These are phyloP conservation scores for Pezicula rhizophila DNA, from an alignment of 2,329 filamentous ascomycete species.

Conservation along the genomic window DNA sequence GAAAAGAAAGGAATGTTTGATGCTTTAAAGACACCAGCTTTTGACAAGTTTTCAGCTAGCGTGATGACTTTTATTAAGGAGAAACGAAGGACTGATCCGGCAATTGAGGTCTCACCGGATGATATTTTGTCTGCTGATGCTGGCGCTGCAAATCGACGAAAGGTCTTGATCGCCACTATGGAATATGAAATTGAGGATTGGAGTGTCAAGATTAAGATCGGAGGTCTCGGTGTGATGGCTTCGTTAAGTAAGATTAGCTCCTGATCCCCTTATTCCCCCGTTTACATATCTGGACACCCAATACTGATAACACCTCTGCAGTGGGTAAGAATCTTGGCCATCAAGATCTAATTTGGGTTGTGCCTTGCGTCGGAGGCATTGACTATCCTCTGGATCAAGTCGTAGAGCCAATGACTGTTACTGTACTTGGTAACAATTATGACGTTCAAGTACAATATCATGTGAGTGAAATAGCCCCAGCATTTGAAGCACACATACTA, in stretches of 20 bases:
- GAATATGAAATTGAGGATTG: conserved; percentile 69
- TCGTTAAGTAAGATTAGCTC: conserved; percentile 41
- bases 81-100: neutral
- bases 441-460: conserved; percentile 61
- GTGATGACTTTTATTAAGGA: neutral
- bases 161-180: conserved; percentile 63
- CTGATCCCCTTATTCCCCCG: conserved; percentile 16
- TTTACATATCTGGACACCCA: too few relatives aligned
- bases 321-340: conserved; percentile 59
- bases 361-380: conserved; percentile 56
- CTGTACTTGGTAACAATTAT: conserved; percentile 53
- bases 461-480: conserved; percentile 19
- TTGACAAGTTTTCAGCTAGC: neutral
- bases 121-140: neutral
- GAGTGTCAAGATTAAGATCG: conserved; percentile 66
- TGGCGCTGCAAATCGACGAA: conserved; percentile 32
- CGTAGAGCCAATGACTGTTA: conserved; percentile 56
- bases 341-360: conserved; percentile 61
- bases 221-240: conserved; percentile 65
- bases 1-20: neutral
- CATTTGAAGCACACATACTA: neutral
- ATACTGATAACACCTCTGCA: neutral
- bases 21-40: neutral
- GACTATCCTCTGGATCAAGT: conserved; percentile 55
- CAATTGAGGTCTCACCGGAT: neutral